A percentile compares a stretch with the other conserved stretches of the same genome.
phyloP scores from a whole-genome alignment of 2,329 filamentous ascomycete genomes.

The Cercospora beticola region DNA sequence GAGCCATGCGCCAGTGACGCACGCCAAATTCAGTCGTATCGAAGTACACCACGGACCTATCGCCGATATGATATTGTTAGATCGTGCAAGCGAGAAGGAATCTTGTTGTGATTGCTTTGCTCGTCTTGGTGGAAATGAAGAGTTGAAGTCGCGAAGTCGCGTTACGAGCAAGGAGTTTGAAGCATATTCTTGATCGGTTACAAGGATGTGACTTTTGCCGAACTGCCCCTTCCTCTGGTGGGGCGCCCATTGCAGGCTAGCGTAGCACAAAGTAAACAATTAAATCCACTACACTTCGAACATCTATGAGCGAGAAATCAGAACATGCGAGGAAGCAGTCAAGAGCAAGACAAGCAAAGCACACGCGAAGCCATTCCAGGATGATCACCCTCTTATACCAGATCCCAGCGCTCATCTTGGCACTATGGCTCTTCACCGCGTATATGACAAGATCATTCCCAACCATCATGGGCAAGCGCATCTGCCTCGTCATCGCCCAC shows the following conservation, averaged over 20 bases:
- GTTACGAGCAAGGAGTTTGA: not conserved
- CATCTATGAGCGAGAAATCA: not conserved
- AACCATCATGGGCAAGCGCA: constrained; percentile 74
- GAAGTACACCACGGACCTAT: not conserved
- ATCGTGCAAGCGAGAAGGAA: not conserved
- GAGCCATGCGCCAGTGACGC: not conserved
- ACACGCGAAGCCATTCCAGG: constrained; percentile 11
- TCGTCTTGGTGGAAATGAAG: not conserved
- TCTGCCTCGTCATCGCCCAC: constrained; percentile 91
- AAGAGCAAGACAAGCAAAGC: not conserved
- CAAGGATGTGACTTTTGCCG: constrained; percentile 1
- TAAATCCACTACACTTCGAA: not conserved
- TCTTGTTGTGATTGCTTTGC: not conserved
- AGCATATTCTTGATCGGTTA: not conserved
- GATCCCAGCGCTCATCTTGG: constrained; percentile 44
- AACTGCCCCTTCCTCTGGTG: not conserved
- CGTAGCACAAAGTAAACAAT: not conserved
- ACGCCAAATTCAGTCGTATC: not conserved
- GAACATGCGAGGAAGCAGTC: constrained; percentile 11
- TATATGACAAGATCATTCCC: constrained; percentile 57
- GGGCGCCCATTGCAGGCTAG: not conserved
- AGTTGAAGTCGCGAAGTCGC: not conserved
- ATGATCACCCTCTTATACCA: constrained; percentile 44
- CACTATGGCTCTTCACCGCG: constrained; percentile 50
- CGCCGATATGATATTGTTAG: not conserved